Conservation (phyloP, 345 rosid species). For the Euphorbia tirucalli region DNA sequence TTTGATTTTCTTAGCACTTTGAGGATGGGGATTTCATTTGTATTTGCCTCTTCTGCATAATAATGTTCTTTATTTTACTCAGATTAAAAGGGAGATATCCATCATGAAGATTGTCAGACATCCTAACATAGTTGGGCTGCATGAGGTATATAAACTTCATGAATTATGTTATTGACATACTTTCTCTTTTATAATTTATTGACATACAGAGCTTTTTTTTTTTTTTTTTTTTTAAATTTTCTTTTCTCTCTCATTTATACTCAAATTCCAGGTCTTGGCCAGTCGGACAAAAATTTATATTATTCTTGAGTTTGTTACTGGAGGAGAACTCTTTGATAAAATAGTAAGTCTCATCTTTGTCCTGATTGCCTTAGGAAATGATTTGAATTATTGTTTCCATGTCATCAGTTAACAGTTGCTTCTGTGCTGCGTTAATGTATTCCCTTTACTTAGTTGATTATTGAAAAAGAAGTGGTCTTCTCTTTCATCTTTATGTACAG, state of each 20-base stretch:
- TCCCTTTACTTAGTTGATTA: slow-evolving; percentile 1
- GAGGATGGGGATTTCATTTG: too few species aligned
- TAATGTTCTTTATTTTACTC: not conserved
- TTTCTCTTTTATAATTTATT: not conserved
- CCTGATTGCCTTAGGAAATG: not conserved
- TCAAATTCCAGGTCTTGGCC: slow-evolving; percentile 58
- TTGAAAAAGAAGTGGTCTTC: not conserved
- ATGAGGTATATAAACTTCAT: slow-evolving; percentile 54
- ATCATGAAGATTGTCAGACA: slow-evolving; percentile 93
- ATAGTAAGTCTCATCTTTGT: slow-evolving; percentile 51
- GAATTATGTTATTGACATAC: too few species aligned
- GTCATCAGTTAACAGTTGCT: not conserved
- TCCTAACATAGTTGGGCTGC: slow-evolving; percentile 74
- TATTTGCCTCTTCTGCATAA: not conserved
- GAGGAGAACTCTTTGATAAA: slow-evolving; percentile 85
- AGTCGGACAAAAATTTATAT: slow-evolving; percentile 76
- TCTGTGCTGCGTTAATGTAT: not conserved
- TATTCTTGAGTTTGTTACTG: slow-evolving; percentile 83
- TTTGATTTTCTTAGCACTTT: too few species aligned
- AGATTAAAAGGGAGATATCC: slow-evolving; percentile 90
- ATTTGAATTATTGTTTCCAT: not conserved
- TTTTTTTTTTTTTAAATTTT: too few species aligned
- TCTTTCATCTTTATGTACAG: slow-evolving; percentile 35
- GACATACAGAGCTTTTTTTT: not conserved
- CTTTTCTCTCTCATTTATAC: not conserved